These are phyloP conservation scores for Eimeria mitis DNA, from an alignment of 169 alveolate genomes.

Conservation along the genomic window DNA sequence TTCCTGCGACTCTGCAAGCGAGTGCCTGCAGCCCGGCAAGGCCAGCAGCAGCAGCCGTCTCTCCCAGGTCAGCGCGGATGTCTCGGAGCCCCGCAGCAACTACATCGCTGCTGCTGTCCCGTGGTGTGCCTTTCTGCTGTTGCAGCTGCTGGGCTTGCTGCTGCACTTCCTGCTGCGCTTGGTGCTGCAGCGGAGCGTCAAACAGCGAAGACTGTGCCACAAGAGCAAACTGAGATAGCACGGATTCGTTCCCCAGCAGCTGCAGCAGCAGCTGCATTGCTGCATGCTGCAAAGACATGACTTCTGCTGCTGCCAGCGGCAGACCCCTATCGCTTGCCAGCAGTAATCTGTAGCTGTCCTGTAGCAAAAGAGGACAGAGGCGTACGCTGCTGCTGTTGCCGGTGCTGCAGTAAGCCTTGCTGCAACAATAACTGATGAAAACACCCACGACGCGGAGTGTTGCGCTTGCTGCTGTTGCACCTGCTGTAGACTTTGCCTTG, in stretches of 20 bases:
- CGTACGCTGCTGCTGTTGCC: slow-evolving; percentile 14
- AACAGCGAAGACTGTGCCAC: not conserved
- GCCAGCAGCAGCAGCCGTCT: not conserved
- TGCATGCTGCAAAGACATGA: slow-evolving; percentile 63
- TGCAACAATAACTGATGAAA: slow-evolving; percentile 15
- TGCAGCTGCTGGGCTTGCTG: not conserved
- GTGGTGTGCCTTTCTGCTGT: not conserved
- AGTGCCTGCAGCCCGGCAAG: slow-evolving; percentile 42
- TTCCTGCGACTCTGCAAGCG: slow-evolving; percentile 27
- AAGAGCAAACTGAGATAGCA: not conserved
- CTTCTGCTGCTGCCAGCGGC: slow-evolving; percentile 46
- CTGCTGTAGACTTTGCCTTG: not conserved
- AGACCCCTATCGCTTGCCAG: slow-evolving; percentile 26
- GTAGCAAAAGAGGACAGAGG: slow-evolving; percentile 64
- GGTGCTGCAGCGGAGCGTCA: not conserved
- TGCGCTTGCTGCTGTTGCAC: slow-evolving; percentile 27
- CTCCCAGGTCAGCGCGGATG: not conserved
- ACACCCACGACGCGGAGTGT: slow-evolving; percentile 34
- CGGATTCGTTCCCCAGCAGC: slow-evolving; percentile 31
- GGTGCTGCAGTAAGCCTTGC: not conserved
- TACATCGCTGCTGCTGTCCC: not conserved
- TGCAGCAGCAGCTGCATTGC: slow-evolving; percentile 66
- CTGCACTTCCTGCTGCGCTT: not conserved
- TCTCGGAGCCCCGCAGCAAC: not conserved
- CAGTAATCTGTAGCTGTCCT: slow-evolving; percentile 46